Conservation (phyloP, 352 stramenopile species). For the Globisporangium sylvaticum region DNA sequence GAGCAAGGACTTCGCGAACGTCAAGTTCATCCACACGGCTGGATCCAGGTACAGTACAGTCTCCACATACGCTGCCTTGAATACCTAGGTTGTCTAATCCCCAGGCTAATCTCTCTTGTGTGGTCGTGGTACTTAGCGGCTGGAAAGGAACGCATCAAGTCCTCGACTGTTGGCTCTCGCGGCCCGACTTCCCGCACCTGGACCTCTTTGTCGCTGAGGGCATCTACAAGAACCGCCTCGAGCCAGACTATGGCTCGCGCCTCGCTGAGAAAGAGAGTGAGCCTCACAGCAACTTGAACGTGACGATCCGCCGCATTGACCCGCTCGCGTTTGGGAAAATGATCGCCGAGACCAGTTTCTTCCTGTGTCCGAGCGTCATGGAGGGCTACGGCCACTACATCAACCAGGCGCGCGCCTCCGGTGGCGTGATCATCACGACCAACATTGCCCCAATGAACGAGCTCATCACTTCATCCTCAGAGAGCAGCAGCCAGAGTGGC, state of each 20-base stretch:
- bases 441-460: conserved; percentile 60
- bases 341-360: conserved; percentile 35
- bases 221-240: conserved; percentile 27
- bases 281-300: background rate
- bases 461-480: conserved; percentile 16
- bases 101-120: conserved; percentile 8
- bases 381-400: conserved; percentile 76
- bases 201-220: conserved; percentile 38
- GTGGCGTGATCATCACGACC: conserved; percentile 40
- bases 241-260: conserved; percentile 16
- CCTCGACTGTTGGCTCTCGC: conserved; percentile 44
- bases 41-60: conserved; percentile 16
- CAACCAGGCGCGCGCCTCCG: conserved; percentile 48
- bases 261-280: background rate
- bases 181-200: conserved; percentile 30
- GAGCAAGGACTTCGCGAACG: conserved; percentile 29
- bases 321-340: conserved; percentile 32
- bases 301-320: conserved; percentile 21
- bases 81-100: background rate
- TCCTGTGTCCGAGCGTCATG: conserved; percentile 52
- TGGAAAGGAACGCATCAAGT: conserved; percentile 47
- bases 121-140: conserved; percentile 16
- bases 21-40: conserved; percentile 32
- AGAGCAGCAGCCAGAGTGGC: background rate
- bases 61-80: background rate